phyloP scores from a whole-genome alignment of 768 basidiomycete genomes.

The Tulasnella sp. region DNA sequence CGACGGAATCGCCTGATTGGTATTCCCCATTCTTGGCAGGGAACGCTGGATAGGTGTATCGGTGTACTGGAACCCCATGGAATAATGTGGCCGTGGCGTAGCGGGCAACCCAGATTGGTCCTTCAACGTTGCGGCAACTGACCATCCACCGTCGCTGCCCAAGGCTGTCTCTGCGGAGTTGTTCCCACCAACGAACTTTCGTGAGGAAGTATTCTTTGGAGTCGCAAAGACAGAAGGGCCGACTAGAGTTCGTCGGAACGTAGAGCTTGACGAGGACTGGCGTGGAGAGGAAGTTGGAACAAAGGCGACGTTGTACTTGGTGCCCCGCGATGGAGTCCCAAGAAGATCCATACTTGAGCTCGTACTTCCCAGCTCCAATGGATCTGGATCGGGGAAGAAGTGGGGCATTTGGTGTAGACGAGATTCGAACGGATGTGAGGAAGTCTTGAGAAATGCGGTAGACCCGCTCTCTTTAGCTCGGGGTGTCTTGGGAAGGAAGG shows the following conservation, averaged over 20 bases:
- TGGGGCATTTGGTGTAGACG: neutral
- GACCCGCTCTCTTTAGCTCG: neutral
- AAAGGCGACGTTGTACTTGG: slow-evolving; percentile 12
- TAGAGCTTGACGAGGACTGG: neutral
- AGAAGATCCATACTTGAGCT: neutral
- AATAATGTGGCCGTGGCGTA: neutral
- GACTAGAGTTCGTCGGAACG: neutral
- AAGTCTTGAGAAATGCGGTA: neutral
- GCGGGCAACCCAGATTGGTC: neutral
- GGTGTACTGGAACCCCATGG: slow-evolving; percentile 5
- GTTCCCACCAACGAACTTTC: neutral
- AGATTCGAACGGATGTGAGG: neutral
- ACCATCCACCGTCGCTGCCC: neutral
- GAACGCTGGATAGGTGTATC: slow-evolving; percentile 16
- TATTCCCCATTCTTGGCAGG: neutral
- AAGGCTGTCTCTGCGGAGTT: neutral
- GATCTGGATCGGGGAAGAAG: neutral
- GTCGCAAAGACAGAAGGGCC: neutral
- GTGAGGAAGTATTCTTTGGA: neutral
- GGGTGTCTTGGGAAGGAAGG: slow-evolving; percentile 2
- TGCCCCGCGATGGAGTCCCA: slow-evolving; percentile 11
- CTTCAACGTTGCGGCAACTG: neutral
- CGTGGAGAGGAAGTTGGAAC: neutral
- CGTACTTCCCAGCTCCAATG: neutral
- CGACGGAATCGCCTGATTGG: too few species aligned